Percentiles rank a stretch among this genome's conserved stretches.
Conservation (phyloP, 139 green algal species). For the Coelastrella sp. region DNA sequence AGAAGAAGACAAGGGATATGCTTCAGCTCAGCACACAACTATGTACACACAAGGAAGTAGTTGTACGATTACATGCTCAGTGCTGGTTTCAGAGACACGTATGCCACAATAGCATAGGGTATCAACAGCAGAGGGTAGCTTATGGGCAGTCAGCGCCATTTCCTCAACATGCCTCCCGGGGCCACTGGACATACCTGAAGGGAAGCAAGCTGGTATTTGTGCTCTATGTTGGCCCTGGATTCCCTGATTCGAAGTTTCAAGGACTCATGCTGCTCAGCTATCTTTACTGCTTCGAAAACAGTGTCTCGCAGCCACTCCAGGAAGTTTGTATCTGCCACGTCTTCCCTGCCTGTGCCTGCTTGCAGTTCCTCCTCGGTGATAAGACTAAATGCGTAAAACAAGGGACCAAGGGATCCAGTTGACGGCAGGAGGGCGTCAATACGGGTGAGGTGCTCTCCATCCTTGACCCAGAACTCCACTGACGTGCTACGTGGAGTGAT, state of each 20-base stretch:
- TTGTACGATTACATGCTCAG: no score
- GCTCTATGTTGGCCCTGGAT: constrained; percentile 67
- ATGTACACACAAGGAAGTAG: no score
- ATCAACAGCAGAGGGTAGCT: no score
- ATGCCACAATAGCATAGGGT: no score
- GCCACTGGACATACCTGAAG: no score
- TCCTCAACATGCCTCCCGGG: no score
- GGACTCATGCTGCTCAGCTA: constrained; percentile 79
- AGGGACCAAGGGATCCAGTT: constrained; percentile 78
- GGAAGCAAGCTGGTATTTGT: constrained; percentile 70
- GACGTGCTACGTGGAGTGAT: constrained; percentile 44
- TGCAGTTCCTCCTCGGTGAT: constrained; percentile 80
- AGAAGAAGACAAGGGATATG: no score
- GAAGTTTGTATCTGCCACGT: constrained; percentile 69
- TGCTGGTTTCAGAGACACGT: no score
- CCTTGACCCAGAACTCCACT: constrained; percentile 76
- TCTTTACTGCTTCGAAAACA: constrained; percentile 76
- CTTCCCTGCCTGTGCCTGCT: constrained; percentile 46
- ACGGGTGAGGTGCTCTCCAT: constrained; percentile 43
- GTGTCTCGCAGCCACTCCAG: constrained; percentile 80
- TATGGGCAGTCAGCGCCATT: no score
- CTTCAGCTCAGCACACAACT: not conserved
- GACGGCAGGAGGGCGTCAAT: constrained; percentile 60
- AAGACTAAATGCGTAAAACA: constrained; percentile 89
- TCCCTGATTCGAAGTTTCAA: constrained; percentile 74